A percentile compares a stretch with the other conserved stretches of the same genome.
Conservation (phyloP, 371 early-diverging fungal species). For the Apophysomyces elegans region DNA sequence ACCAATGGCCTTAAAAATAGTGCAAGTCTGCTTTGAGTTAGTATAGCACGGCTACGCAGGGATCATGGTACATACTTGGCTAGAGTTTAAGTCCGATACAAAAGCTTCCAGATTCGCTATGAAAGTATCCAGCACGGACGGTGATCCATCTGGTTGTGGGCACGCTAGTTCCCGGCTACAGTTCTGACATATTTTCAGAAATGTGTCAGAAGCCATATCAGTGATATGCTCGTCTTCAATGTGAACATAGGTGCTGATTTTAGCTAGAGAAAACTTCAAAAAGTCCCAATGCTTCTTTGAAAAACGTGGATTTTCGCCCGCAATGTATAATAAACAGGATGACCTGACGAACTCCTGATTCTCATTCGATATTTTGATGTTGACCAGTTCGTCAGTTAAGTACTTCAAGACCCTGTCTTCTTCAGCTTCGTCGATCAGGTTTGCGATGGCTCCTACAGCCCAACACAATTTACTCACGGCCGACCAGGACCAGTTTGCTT, state of each 20-base stretch:
- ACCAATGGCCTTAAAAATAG: slow-evolving; percentile 92
- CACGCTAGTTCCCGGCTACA: slow-evolving; percentile 87
- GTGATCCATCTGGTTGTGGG: slow-evolving; percentile 74
- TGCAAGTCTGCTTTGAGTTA: slow-evolving; percentile 58
- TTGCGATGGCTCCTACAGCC: slow-evolving; percentile 97
- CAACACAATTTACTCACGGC: slow-evolving; percentile 96
- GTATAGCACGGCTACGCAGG: not conserved
- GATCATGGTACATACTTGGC: slow-evolving; percentile 59
- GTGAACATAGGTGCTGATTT: slow-evolving; percentile 98
- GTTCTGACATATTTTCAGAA: slow-evolving; percentile 93
- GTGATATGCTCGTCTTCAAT: slow-evolving; percentile 95
- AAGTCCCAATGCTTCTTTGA: slow-evolving; percentile 96
- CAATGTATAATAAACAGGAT: slow-evolving; percentile 97
- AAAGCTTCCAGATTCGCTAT: slow-evolving; percentile 65
- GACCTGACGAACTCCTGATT: slow-evolving; percentile 98
- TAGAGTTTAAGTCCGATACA: slow-evolving; percentile 77
- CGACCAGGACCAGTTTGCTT: slow-evolving; percentile 79
- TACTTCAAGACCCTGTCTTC: slow-evolving; percentile 93
- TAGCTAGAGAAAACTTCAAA: slow-evolving; percentile 95
- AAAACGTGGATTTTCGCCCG: slow-evolving; percentile 97
- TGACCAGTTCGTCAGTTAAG: slow-evolving; percentile 90
- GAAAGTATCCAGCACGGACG: slow-evolving; percentile 88
- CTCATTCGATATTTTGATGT: slow-evolving; percentile 75
- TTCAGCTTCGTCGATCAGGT: slow-evolving; percentile 85
- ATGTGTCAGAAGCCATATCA: slow-evolving; percentile 99